Percentiles rank a stretch among this genome's conserved stretches.
These are phyloP conservation scores for Hortiboletus campestris DNA, from an alignment of 768 basidiomycete species.

Conservation along the genomic window DNA sequence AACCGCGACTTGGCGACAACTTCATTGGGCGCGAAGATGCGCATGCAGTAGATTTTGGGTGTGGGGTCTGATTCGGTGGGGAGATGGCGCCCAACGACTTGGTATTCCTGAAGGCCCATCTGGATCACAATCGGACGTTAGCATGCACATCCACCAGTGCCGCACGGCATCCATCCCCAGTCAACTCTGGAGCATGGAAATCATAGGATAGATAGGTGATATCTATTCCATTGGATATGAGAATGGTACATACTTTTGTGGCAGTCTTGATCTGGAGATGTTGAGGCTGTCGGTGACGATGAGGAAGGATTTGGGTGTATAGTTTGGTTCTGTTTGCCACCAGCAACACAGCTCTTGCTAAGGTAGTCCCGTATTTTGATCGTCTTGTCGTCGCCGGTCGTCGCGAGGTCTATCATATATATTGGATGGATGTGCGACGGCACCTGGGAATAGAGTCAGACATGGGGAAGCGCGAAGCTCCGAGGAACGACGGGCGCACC, in stretches of 20 bases:
- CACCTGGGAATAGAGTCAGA: conserved; percentile 34
- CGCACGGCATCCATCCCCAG: conserved; percentile 33
- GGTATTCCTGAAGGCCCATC: conserved; percentile 89
- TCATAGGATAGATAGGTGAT: not conserved
- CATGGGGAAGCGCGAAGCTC: not conserved
- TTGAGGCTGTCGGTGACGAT: conserved; percentile 30
- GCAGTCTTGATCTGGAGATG: conserved; percentile 22
- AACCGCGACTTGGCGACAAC: conserved; percentile 99
- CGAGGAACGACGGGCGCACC: conserved; percentile 29
- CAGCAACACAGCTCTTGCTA: conserved; percentile 90
- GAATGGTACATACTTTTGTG: conserved; percentile 29
- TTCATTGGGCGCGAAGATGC: conserved; percentile 98
- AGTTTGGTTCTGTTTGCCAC: conserved; percentile 29
- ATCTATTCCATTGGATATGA: not conserved
- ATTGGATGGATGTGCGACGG: conserved; percentile 53
- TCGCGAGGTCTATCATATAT: conserved; percentile 73
- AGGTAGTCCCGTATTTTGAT: conserved; percentile 99
- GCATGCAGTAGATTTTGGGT: conserved; percentile 99
- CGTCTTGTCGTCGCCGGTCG: conserved; percentile 94
- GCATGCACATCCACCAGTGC: conserved; percentile 19
- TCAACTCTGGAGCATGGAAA: not conserved
- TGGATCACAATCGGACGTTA: conserved; percentile 25
- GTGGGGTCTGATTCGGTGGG: conserved; percentile 91
- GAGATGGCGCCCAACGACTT: conserved; percentile 96
- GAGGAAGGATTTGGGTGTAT: conserved; percentile 15